Conservation (phyloP, 805 yeast species). For the Scheffersomyces lignosus region DNA sequence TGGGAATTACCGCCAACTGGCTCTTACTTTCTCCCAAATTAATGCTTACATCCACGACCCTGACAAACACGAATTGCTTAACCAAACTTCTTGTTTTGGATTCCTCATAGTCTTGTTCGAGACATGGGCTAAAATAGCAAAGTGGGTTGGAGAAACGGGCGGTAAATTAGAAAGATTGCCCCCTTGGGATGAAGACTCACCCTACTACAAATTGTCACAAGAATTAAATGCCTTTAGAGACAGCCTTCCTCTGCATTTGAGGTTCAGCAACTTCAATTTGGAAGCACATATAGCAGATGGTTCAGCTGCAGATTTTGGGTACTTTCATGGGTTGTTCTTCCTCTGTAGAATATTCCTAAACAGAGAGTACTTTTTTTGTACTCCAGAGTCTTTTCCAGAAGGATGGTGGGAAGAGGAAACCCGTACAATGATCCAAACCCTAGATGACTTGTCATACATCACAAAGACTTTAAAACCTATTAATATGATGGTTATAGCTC, state of each 20-base stretch:
- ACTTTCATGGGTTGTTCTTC: slow-evolving; percentile 31
- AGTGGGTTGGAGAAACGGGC: slow-evolving; percentile 39
- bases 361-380: slow-evolving; percentile 35
- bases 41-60: slow-evolving; percentile 8
- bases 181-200: slow-evolving; percentile 30
- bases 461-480: slow-evolving; percentile 18
- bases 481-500: slow-evolving; percentile 33
- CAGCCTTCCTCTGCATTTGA: slow-evolving; percentile 24
- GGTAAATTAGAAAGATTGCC: slow-evolving; percentile 24
- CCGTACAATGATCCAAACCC: slow-evolving; percentile 14
- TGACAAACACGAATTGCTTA: not conserved
- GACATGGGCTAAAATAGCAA: slow-evolving; percentile 37
- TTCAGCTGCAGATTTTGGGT: slow-evolving; percentile 34
- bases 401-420: slow-evolving; percentile 29
- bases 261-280: slow-evolving; percentile 22
- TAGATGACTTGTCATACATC: slow-evolving; percentile 23
- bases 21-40: slow-evolving; percentile 15
- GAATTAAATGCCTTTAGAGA: slow-evolving; percentile 22
- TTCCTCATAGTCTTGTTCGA: slow-evolving; percentile 34
- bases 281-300: slow-evolving; percentile 27
- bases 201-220: slow-evolving; percentile 21
- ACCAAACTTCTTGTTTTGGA: slow-evolving; percentile 21
- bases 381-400: slow-evolving; percentile 27
- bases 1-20: slow-evolving; percentile 18
- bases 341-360: slow-evolving; percentile 34